A percentile compares a stretch with the other conserved stretches of the same genome.
Evolutionary conservation across 495 filamentous ascomycete genomes (phyloP).

Genomic region (Bathelium albidoporum): DNA sequence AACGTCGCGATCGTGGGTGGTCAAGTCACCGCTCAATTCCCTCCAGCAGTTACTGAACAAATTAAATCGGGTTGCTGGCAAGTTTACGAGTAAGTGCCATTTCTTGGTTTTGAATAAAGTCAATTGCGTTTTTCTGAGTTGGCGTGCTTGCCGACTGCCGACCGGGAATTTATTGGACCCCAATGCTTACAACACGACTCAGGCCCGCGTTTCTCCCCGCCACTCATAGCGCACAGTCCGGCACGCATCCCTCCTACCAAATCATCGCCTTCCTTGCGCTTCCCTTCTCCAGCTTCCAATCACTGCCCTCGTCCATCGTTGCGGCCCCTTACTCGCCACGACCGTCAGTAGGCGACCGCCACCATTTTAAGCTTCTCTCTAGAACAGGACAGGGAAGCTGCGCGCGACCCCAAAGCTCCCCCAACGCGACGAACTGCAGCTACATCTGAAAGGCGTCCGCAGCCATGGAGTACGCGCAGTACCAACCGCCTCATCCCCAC

Average conservation of each 20-base stretch:
- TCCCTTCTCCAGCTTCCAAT: constrained; percentile 3
- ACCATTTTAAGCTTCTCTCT: not conserved
- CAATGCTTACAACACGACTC: not conserved
- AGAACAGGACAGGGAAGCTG: not conserved
- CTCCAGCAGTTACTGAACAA: not conserved
- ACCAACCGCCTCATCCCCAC: constrained; percentile 1
- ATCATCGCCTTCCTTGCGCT: constrained; percentile 1
- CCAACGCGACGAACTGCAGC: not conserved
- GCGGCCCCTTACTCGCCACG: not conserved
- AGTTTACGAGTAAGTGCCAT: not conserved
- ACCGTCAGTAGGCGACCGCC: not conserved
- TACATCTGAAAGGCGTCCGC: not conserved
- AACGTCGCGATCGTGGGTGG: not conserved
- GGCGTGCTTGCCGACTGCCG: not conserved
- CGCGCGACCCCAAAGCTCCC: not conserved
- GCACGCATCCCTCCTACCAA: not conserved
- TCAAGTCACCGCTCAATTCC: not conserved
- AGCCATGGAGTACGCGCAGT: constrained; percentile 2
- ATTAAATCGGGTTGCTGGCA: too few relatives aligned
- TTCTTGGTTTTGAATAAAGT: not conserved
- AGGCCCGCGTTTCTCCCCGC: not conserved
- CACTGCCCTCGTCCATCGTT: not conserved
- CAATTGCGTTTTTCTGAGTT: not conserved
- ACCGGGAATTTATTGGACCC: not conserved
- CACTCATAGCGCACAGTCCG: not conserved